phyloP scores from a whole-genome alignment of 495 filamentous ascomycete genomes.

The Aspergillus haitiensis region DNA sequence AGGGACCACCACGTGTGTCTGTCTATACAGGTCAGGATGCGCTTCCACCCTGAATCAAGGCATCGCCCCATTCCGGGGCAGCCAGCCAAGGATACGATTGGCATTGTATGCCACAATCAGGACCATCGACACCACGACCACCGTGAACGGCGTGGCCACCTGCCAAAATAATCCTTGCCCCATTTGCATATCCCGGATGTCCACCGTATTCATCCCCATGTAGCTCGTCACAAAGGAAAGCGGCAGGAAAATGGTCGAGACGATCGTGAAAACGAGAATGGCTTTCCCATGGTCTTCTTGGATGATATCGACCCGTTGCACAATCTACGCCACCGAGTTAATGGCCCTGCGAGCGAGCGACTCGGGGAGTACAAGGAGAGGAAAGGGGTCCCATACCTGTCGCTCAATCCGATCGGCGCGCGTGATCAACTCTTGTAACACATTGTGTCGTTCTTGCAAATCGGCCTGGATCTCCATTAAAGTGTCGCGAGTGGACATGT shows the following conservation, averaged over 20 bases:
- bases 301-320: slow-evolving; percentile 19
- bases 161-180: slow-evolving; percentile 53
- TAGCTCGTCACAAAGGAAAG: slow-evolving; percentile 39
- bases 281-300: slow-evolving; percentile 30
- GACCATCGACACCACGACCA: slow-evolving; percentile 27
- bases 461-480: slow-evolving; percentile 1
- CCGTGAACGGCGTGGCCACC: slow-evolving; percentile 45
- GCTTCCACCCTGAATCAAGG: too few species aligned
- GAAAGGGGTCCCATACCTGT: slow-evolving; percentile 7
- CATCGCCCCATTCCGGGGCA: not conserved
- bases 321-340: not conserved
- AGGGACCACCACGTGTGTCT: too few species aligned
- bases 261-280: slow-evolving; percentile 41
- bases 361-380: too few species aligned
- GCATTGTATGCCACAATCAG: slow-evolving; percentile 15
- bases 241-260: slow-evolving; percentile 50
- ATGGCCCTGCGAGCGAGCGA: not conserved
- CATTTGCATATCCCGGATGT: slow-evolving; percentile 49
- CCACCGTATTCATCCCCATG: slow-evolving; percentile 51
- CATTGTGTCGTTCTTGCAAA: slow-evolving; percentile 1
- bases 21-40: too few species aligned
- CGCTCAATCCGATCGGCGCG: slow-evolving; percentile 7
- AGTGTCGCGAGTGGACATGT: slow-evolving; percentile 4
- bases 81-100: slow-evolving; percentile 8
- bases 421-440: slow-evolving; percentile 10